Conservation (phyloP, 2,329 filamentous ascomycete genomes). For the Chrysoporthe cubensis region DNA sequence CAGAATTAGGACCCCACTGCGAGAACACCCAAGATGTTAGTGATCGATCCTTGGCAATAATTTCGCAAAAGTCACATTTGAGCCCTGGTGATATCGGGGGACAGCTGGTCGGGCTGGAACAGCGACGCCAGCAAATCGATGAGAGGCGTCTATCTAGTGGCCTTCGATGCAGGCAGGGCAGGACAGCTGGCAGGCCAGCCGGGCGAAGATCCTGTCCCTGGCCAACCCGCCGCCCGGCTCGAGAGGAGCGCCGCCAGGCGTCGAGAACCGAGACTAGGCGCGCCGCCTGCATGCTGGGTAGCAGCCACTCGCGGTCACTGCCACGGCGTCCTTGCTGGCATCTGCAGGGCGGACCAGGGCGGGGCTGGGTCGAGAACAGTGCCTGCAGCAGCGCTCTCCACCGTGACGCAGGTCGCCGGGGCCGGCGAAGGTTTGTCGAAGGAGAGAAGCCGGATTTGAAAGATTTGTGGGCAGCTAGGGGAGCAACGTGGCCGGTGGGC, state of each 20-base stretch:
- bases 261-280: background rate
- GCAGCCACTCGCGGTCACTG: background rate
- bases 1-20: background rate
- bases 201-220: background rate
- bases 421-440: conserved; percentile 4
- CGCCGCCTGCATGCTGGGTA: background rate
- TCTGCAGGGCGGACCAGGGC: conserved; percentile 5
- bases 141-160: background rate
- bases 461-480: conserved; percentile 7
- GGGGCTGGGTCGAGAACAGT: background rate
- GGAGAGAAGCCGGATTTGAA: conserved; percentile 11
- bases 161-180: background rate
- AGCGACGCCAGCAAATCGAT: background rate
- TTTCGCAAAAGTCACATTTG: no score
- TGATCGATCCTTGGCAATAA: no score
- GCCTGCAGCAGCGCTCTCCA: conserved; percentile 14
- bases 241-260: background rate
- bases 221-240: background rate
- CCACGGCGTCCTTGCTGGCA: conserved; percentile 4
- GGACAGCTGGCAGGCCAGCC: background rate
- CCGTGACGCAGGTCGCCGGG: conserved; percentile 8
- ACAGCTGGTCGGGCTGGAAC: background rate
- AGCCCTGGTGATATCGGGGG: background rate
- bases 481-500: conserved; percentile 16
- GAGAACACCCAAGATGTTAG: no score